Conservation (phyloP, 176 grass and related monocot species). For the Rhynchospora breviuscula region DNA sequence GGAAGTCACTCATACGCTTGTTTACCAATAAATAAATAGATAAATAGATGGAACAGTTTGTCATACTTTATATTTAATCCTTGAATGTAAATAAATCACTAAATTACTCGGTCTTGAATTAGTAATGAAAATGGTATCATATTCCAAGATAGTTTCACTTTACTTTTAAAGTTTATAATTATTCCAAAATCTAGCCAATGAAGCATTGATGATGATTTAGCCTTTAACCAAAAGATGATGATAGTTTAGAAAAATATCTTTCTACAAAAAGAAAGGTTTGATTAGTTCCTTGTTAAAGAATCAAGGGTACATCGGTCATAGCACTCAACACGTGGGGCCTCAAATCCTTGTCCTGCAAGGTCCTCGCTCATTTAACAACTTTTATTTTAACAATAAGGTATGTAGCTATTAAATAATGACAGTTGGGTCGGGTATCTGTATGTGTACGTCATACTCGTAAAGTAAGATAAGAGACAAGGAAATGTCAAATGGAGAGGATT, state of each 20-base stretch:
- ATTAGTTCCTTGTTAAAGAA: slow-evolving; percentile 12
- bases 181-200: slow-evolving; percentile 9
- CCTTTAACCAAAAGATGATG: slow-evolving; percentile 22
- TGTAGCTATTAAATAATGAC: neutral
- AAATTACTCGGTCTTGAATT: neutral
- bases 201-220: neutral
- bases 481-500: neutral
- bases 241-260: neutral
- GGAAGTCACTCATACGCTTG: neutral
- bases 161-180: neutral
- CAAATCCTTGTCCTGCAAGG: neutral
- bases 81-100: neutral
- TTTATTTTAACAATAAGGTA: neutral
- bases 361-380: neutral
- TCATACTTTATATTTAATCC: neutral
- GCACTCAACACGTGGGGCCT: neutral
- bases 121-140: neutral
- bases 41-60: neutral
- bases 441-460: neutral
- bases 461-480: neutral
- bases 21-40: neutral
- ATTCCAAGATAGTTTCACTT: neutral
- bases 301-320: slow-evolving; percentile 14
- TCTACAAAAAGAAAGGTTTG: slow-evolving; percentile 4
- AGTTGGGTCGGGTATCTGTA: neutral